Evolutionary conservation across 805 yeast species (phyloP).

Genomic region (Lachancea kluyveri): DNA sequence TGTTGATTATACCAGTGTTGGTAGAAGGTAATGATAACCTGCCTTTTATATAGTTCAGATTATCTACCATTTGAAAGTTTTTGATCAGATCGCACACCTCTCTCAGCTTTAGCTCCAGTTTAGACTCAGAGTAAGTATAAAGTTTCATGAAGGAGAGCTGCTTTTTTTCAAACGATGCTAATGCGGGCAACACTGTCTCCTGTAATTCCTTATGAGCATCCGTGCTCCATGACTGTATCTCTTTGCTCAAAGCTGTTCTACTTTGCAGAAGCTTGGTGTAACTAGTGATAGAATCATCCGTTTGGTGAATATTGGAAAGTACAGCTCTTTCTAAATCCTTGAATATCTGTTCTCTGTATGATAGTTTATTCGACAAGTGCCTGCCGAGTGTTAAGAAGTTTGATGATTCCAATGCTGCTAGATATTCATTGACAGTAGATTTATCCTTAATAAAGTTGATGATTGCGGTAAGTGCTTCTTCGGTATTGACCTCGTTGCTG

Average conservation of each 20-base stretch:
- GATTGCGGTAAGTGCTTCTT: constrained; percentile 17
- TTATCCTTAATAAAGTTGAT: constrained; percentile 25
- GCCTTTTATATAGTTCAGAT: constrained; percentile 30
- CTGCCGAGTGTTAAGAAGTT: constrained; percentile 17
- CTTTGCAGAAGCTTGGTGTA: constrained; percentile 13
- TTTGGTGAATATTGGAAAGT: constrained; percentile 9
- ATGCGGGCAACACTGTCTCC: constrained; percentile 21
- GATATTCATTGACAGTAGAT: constrained; percentile 21
- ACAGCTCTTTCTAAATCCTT: constrained; percentile 11
- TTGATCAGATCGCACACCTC: constrained; percentile 21
- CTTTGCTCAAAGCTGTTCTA: constrained; percentile 13
- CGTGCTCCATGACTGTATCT: constrained; percentile 26
- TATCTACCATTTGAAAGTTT: constrained; percentile 21
- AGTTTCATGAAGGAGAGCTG: constrained; percentile 30
- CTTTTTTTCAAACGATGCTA: constrained; percentile 19
- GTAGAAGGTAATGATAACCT: constrained; percentile 5
- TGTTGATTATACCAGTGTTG: constrained; percentile 14
- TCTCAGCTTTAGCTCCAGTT: constrained; percentile 21
- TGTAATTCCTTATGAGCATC: constrained; percentile 29
- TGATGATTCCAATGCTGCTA: constrained; percentile 19
- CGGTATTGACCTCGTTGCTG: constrained; percentile 23
- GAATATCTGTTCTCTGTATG: constrained; percentile 14
- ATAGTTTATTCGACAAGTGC: constrained; percentile 9
- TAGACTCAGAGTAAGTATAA: constrained; percentile 27
- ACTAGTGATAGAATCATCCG: constrained; percentile 15